phyloP scores from a whole-genome alignment of 257 asterid genomes.

The Solanum appendiculatum region DNA sequence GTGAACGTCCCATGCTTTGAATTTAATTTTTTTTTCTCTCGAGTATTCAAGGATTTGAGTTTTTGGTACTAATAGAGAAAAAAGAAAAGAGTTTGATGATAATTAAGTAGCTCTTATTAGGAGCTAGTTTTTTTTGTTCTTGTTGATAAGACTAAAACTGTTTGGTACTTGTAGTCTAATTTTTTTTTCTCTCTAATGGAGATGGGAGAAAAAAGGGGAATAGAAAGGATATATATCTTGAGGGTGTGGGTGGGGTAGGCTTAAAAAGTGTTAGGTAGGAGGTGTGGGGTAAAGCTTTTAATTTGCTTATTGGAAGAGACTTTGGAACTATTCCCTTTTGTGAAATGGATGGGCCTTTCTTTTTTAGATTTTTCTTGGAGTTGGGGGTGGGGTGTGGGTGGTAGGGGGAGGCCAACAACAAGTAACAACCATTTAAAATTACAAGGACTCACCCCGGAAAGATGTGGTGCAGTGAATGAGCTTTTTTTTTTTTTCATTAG shows the following conservation, averaged over 20 bases:
- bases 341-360: constrained; percentile 7
- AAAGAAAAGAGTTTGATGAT: background rate
- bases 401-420: background rate
- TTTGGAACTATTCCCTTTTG: constrained; percentile 12
- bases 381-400: background rate
- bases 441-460: background rate
- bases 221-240: background rate
- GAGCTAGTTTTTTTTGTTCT: background rate
- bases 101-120: background rate
- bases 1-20: constrained; percentile 75
- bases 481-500: too few species aligned
- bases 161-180: background rate
- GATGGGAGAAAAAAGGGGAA: background rate
- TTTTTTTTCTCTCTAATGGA: background rate
- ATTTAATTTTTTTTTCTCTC: background rate
- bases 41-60: background rate
- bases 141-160: background rate
- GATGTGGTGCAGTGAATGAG: too few species aligned
- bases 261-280: background rate
- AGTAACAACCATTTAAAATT: background rate
- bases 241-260: background rate
- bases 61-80: background rate
- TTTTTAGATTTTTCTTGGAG: background rate
- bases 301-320: constrained; percentile 2
- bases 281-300: background rate